phyloP scores from a whole-genome alignment of 257 asterid species.

The Solanum bulbocastanum region DNA sequence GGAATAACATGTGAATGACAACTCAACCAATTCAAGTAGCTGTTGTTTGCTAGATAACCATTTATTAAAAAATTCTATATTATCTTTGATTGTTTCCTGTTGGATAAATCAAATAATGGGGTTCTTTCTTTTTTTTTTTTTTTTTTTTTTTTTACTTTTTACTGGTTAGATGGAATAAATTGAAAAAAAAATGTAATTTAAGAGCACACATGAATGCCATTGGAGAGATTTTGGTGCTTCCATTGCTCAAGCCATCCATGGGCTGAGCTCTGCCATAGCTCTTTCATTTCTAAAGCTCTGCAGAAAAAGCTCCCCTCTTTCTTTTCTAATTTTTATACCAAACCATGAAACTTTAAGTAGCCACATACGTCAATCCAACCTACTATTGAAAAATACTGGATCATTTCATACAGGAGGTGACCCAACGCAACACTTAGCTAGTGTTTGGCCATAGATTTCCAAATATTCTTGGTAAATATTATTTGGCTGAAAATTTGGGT shows the following conservation, averaged over 20 bases:
- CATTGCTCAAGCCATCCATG: background rate
- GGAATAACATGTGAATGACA: slow-evolving; percentile 50
- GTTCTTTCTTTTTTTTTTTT: too few relatives aligned
- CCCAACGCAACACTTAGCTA: background rate
- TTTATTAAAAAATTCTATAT: background rate
- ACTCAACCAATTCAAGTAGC: slow-evolving; percentile 13
- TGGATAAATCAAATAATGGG: background rate
- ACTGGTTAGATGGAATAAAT: background rate
- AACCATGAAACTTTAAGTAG: background rate
- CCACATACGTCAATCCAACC: background rate
- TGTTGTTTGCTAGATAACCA: background rate
- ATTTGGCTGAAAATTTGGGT: too few relatives aligned
- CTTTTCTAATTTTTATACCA: background rate
- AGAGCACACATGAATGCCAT: background rate
- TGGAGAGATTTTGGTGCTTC: background rate
- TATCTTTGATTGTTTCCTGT: background rate
- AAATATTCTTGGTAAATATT: too few relatives aligned
- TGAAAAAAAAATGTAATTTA: background rate
- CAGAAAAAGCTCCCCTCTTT: background rate
- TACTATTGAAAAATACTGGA: background rate
- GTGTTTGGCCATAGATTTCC: too few relatives aligned
- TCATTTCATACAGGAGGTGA: background rate
- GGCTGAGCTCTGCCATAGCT: background rate
- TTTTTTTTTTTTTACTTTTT: background rate
- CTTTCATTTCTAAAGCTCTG: background rate